Evolutionary conservation across 805 yeast species (phyloP).

Genomic region (Hanseniaspora lindneri): DNA sequence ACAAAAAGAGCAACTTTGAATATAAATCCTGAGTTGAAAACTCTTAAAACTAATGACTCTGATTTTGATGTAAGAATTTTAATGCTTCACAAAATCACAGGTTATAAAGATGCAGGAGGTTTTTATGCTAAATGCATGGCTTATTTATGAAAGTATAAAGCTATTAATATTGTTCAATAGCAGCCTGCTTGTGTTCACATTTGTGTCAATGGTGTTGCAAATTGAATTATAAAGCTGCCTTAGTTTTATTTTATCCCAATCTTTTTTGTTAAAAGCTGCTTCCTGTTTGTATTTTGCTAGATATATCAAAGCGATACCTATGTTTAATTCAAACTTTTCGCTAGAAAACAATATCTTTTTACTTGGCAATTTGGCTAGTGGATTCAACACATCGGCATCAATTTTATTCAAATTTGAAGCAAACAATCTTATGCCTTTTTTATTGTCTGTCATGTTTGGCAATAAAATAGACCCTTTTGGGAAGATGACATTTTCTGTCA

Average conservation of each 20-base stretch:
- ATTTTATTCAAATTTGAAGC: background rate
- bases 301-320: background rate
- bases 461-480: background rate
- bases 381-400: background rate
- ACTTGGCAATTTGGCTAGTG: background rate
- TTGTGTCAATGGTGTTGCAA: background rate
- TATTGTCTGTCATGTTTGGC: slow-evolving; percentile 4
- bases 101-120: background rate
- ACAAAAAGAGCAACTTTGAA: background rate
- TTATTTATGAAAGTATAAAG: slow-evolving; percentile 6
- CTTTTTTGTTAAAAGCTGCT: background rate
- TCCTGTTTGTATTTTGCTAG: background rate
- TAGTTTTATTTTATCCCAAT: background rate
- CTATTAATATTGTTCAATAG: slow-evolving; percentile 5
- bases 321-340: slow-evolving; percentile 10
- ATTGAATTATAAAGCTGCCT: slow-evolving; percentile 3
- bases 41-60: background rate
- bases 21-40: background rate
- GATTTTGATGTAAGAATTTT: slow-evolving; percentile 8
- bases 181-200: slow-evolving; percentile 7
- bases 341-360: slow-evolving; percentile 2
- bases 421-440: slow-evolving; percentile 10
- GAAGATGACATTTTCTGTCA: background rate
- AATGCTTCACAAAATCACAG: slow-evolving; percentile 2
- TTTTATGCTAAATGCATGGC: background rate